Evolutionary conservation across 208 protist genomes (phyloP), one percentile per base, ranked within the genome.

Genomic region (Zelonia costaricensis): DNA sequence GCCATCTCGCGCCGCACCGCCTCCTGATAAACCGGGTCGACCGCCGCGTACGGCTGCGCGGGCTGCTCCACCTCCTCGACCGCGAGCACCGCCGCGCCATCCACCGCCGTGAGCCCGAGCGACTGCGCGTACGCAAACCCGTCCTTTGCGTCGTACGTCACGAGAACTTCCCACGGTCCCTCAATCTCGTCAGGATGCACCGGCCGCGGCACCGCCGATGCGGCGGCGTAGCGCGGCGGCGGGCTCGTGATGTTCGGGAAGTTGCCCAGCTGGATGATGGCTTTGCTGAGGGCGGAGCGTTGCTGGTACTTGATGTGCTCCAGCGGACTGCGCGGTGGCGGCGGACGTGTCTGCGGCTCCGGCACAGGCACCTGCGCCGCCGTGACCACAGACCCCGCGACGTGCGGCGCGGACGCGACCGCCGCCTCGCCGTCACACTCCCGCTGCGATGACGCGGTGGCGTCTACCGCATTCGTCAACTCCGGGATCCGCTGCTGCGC

Each of bases 121-220:
- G 76, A 86, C 68, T 82, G 45, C 22, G 80, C 86, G 66, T 95
- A 93, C 42, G 33, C 56, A 1, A 91, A 52, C 0, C 86, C 82
- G 65, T 96, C 86, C 23, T 54, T 61, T 10, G 25, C 36, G 45
- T 96, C 88, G 68, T 94, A 96, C n/a, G 76, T 88, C 38, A 96
- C 72, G 43, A 49, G 62, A 7, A 79, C 88, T 55, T 92, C 84
- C 88, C 91, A 96, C 16, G 88, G 91, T 0, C 91, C 91, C 36
- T 88, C 84, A 45, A 96, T 94, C 52, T 96, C 91, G 51, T 96
- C 91, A 2, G 91, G 88, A 76, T 96, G 91, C 33, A 55, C 78
- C 10, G 91, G 91, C 4, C 91, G 85, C 15, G 84, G 81, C 18
- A 92, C 59, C 16, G 81, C 81, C n/a, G 78, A 74, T 16, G 53